These are phyloP conservation scores for Pyrus hybrid DNA, from an alignment of 331 rosid species.

Conservation along the genomic window DNA sequence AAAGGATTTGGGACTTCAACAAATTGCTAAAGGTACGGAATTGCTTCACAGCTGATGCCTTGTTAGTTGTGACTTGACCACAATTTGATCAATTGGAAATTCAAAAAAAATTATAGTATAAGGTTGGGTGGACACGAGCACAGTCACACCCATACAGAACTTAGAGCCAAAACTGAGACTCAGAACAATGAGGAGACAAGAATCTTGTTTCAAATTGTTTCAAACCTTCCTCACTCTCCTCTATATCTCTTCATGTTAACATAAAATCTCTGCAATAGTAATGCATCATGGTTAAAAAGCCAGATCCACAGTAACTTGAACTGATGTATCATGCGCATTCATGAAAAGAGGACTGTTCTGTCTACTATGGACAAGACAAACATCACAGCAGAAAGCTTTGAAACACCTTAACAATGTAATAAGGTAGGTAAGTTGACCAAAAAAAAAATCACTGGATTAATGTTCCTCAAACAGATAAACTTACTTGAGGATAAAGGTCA, in stretches of 20 bases:
- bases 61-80: neutral
- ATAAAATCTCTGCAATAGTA: neutral
- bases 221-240: neutral
- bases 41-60: neutral
- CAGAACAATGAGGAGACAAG: neutral
- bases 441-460: neutral
- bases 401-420: neutral
- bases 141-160: neutral
- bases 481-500: slow-evolving; percentile 47
- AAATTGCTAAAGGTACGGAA: neutral
- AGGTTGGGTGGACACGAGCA: neutral
- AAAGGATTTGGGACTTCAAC: neutral
- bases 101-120: too few species aligned
- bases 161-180: neutral
- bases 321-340: neutral
- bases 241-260: neutral
- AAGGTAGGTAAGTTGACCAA: too few species aligned
- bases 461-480: slow-evolving; percentile 2
- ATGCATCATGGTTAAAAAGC: neutral
- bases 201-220: neutral
- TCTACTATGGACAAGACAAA: neutral
- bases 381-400: neutral
- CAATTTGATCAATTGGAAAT: neutral
- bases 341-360: neutral
- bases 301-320: neutral